Evolutionary conservation across 805 yeast species (phyloP), one percentile per base, ranked within the genome.

Genomic region (Metschnikowia lochheadii): DNA sequence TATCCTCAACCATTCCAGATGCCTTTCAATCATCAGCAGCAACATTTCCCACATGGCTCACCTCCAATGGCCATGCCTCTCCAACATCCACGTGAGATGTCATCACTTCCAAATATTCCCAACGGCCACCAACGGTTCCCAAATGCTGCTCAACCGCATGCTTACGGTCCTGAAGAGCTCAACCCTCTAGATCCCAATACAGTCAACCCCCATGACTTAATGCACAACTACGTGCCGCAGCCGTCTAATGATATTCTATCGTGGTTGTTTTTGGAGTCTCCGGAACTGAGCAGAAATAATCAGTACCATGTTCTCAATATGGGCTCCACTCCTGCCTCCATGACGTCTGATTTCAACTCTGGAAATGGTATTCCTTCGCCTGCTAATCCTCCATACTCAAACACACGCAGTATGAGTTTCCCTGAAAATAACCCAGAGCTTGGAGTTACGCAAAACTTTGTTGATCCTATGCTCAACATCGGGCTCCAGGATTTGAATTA

Each of bases 401-500:
- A 33, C 31, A 21, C 18, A 8, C 45, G 45, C 18, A 42, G 33
- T 18, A 14, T 10, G 21, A 41, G 18, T 18, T n/a, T 33, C 34
- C 31, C 37, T 18, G 45, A 32, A 11, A 40, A 29, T 7, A 42
- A 20, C 3, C 31, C 11, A 31, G 38, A 42, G 2, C 11, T 21
- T 21, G 38, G 34, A n/a, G 8, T 13, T n/a, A 13, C 32, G n/a
- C 49, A 51, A 13, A 44, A 45, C 14, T 29, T 37, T 21, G 46
- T 49, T 15, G 56, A 56, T n/a, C 40, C 49, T 13, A 40, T 53
- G 44, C 49, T 52, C 34, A 52, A 56, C 37, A 49, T 65, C 33
- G 70, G 67, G 4, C 58, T 69, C n/a, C 74, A 65, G 32, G 75
- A 73, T 39, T 60, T 64, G n/a, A 68, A 69, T 49, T 64, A 69